Evolutionary conservation across 805 yeast genomes (phyloP).

Genomic region (Kuraishia cidri): DNA sequence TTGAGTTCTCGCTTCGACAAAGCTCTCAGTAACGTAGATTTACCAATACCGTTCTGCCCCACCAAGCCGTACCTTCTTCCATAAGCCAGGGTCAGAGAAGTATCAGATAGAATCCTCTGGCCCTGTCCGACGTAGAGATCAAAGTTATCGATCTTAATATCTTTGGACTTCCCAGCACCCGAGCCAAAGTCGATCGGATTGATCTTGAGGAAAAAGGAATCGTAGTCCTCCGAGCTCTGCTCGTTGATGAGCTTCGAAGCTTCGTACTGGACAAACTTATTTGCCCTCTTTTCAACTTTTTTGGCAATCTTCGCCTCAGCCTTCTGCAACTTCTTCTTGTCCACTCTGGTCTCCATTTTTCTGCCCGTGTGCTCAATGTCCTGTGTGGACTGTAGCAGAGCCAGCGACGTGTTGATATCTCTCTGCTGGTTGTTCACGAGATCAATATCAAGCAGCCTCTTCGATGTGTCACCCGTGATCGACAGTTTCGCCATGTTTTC

Average conservation of each 20-base stretch:
- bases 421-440: conserved; percentile 62
- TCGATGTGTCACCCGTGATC: conserved; percentile 80
- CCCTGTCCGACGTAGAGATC: conserved; percentile 96
- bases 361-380: conserved; percentile 91
- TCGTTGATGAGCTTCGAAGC: conserved; percentile 84
- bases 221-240: conserved; percentile 67
- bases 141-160: conserved; percentile 85
- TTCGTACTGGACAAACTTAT: conserved; percentile 79
- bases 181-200: conserved; percentile 89
- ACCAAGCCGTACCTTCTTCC: conserved; percentile 97
- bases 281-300: conserved; percentile 83
- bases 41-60: conserved; percentile 99
- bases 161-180: conserved; percentile 95
- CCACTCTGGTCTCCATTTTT: conserved; percentile 89
- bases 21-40: conserved; percentile 87
- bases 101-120: conserved; percentile 81
- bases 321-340: conserved; percentile 91
- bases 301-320: conserved; percentile 97
- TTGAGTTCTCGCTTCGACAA: conserved; percentile 88
- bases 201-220: conserved; percentile 88
- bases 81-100: conserved; percentile 76
- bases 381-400: conserved; percentile 65
- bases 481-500: conserved; percentile 69
- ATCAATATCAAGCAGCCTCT: conserved; percentile 75
- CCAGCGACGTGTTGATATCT: conserved; percentile 68